Evolutionary conservation across 2,329 filamentous ascomycete genomes (phyloP), one percentile per base, ranked within the genome.

Genomic region (Aciculosporium take): DNA sequence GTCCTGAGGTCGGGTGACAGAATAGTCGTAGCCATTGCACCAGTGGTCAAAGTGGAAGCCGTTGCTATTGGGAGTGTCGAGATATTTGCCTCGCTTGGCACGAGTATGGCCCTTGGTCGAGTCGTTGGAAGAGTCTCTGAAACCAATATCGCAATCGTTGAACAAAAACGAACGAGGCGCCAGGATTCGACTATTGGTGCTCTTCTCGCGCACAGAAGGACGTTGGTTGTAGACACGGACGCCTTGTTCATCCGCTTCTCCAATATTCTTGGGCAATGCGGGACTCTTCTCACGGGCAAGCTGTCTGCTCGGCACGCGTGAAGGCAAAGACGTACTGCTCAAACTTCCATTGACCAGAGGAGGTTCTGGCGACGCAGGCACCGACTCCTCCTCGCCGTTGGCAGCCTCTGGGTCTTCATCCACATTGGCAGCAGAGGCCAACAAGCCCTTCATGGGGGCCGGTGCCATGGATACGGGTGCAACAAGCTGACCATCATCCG

Each of bases 111-210:
- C 69, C 43, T 71, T 69, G 45, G 63, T 64, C 24, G 67, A 65
- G 48, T 73, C 70, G 45, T 77, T 77, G 45, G 66, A 66, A 4
- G 71, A 73, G 49, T 77, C 74, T 18, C 70, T 66, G 53, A 74
- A 77, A 12, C 74, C 74, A 45, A 78, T 77, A 51, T 77, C 72
- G 43, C 67, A 60, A 7, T 68, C 58, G 29, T 70, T 62, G 42
- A 66, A 76, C 39, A 64, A 57, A 46, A 69, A 71, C 0, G 64
- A 48, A 6, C 59, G 59, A 9, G 71, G 71, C 4, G 54, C 54
- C 33, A 74, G 57, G 50, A 76, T 65, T 42, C 76, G 66, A 21
- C 69, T 72, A 49, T 72, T 75, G 51, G 68, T 66, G 21, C 63
- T 45, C 58, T 59, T 61, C 25, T 63, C 61, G 33, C 60, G 55